Evolutionary conservation across 768 basidiomycete genomes (phyloP), one percentile per base, ranked within the genome.

Genomic region (Psilocybe subaeruginosa): DNA sequence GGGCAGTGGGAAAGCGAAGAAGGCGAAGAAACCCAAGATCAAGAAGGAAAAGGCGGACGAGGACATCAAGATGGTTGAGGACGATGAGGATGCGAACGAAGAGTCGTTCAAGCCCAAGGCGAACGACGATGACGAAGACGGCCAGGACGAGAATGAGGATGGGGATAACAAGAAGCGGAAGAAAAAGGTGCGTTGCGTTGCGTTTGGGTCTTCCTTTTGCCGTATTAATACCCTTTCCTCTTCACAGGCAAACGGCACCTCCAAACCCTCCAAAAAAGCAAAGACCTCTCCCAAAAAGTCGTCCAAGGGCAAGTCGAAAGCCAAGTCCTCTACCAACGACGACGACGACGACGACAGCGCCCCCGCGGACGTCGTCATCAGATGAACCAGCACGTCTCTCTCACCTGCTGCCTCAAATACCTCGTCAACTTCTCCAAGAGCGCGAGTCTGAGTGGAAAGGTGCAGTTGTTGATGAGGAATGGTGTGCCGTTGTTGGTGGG

Each of bases 391-490:
- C 88, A 92, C 64, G 96, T 99, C 63, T 85, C 88, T 45, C 81
- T 99, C 52, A 98, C 95, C 1, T 99, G 98, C 81, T 95, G 92
- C 33, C 80, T 99, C 68, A 99, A 99, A 76, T 99, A 99, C 76
- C 88, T 99, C 30, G 89, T 92, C 74, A 98, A 97, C 78, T 99
- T 99, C 70, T 87, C 94, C 55, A 99, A 97, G 83, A 92, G 91
- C 64, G 79, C 91, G 1, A 81, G 88, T 31, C 78, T 99, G 53
- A 58, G 58, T 16, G 39, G 57, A 39, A 69, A 61, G 47, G 70
- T 72, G 27, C 71, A 72, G 65, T 56, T 72, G 19, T 67, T 74
- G 72, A 68, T 70, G 67, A 70, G 68, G 30, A 72, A 68, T 41
- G 72, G 71, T 52, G 68, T 73, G 8, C 66, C 69, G 14, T 61